phyloP scores from a whole-genome alignment of 768 basidiomycete genomes.

The Porpolomopsis calyptriformis region DNA sequence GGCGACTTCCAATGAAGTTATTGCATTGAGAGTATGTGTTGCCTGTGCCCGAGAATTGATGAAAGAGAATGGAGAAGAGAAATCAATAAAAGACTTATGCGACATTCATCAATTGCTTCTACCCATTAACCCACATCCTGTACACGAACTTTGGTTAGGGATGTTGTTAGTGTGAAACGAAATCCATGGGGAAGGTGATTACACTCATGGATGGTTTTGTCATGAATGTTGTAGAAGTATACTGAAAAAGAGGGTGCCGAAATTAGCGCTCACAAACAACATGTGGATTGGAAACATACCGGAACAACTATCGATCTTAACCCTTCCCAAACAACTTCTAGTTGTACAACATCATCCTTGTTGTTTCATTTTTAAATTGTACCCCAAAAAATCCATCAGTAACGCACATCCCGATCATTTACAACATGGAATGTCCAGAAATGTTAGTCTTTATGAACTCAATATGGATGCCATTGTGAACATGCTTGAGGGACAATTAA shows the following conservation, averaged over 20 bases:
- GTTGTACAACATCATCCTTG: slow-evolving; percentile 18
- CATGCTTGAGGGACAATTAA: slow-evolving; percentile 25
- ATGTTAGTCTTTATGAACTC: slow-evolving; percentile 22
- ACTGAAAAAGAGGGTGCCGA: neutral
- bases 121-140: neutral
- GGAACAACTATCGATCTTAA: slow-evolving; percentile 13
- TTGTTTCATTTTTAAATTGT: slow-evolving; percentile 20
- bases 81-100: neutral
- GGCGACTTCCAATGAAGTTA: neutral
- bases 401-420: slow-evolving; percentile 7
- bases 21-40: neutral
- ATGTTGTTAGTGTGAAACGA: neutral
- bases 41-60: neutral
- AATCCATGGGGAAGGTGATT: neutral
- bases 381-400: slow-evolving; percentile 13
- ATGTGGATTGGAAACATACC: slow-evolving; percentile 27
- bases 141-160: neutral
- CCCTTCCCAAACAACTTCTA: slow-evolving; percentile 22
- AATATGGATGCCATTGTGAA: slow-evolving; percentile 16
- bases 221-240: neutral
- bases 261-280: slow-evolving; percentile 19
- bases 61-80: neutral
- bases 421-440: slow-evolving; percentile 25
- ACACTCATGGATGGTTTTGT: slow-evolving; percentile 1
- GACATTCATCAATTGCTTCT: neutral